phyloP scores from a whole-genome alignment of 2,329 filamentous ascomycete genomes.

The Cadophora sp. region DNA sequence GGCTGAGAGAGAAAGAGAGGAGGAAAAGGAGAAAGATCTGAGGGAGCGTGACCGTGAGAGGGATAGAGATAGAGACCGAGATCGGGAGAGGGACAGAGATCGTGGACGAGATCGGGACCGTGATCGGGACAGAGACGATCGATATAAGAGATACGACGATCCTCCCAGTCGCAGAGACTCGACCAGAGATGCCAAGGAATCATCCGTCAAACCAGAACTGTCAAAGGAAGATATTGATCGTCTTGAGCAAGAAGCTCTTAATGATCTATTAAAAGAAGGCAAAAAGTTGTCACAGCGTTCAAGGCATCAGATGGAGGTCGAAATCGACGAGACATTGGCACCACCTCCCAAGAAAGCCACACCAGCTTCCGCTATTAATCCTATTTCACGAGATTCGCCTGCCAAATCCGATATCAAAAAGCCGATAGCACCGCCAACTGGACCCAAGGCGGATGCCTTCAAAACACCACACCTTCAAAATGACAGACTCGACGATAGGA shows the following conservation, averaged over 20 bases:
- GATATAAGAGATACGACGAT: constrained; percentile 39
- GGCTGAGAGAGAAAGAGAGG: constrained; percentile 40
- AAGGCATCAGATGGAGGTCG: constrained; percentile 44
- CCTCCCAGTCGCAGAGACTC: constrained; percentile 31
- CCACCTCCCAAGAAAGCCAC: constrained; percentile 45
- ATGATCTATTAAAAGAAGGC: constrained; percentile 46
- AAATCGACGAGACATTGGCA: constrained; percentile 44
- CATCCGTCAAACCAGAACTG: constrained; percentile 33
- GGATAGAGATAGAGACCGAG: constrained; percentile 46
- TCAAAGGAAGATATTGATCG: constrained; percentile 45
- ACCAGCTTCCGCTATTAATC: constrained; percentile 45
- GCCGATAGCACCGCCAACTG: constrained; percentile 28
- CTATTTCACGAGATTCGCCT: constrained; percentile 42
- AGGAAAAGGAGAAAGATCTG: constrained; percentile 35
- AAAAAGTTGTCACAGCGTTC: constrained; percentile 42
- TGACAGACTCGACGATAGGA: constrained; percentile 28
- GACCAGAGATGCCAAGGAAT: constrained; percentile 26
- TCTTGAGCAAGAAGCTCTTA: constrained; percentile 45
- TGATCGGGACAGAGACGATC: constrained; percentile 37
- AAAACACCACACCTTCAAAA: constrained; percentile 32
- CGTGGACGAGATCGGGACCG: constrained; percentile 34
- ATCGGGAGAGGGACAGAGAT: constrained; percentile 48
- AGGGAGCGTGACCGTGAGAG: constrained; percentile 36
- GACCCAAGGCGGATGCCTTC: constrained; percentile 33
- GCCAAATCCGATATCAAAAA: constrained; percentile 43